These are phyloP conservation scores for Cylindrotheca fusiformis DNA, from an alignment of 108 stramenopile species.

Conservation along the genomic window DNA sequence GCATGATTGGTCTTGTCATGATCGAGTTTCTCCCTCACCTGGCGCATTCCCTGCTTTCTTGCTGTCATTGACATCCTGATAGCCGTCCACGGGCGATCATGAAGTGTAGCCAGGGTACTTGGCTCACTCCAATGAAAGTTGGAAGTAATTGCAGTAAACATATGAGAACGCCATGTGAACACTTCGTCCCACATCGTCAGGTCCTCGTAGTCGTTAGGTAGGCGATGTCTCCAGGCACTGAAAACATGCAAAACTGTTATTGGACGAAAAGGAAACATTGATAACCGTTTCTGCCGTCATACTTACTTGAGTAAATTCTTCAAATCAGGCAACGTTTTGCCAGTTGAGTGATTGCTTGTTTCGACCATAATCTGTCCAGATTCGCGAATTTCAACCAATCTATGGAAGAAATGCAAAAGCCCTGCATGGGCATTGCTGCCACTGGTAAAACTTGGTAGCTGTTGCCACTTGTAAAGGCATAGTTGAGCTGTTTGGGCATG, in stretches of 20 bases:
- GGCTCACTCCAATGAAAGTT: slow-evolving; percentile 86
- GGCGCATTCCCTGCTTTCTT: slow-evolving; percentile 82
- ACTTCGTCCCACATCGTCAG: slow-evolving; percentile 91
- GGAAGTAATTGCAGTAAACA: slow-evolving; percentile 75
- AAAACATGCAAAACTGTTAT: background rate
- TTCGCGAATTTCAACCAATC: slow-evolving; percentile 91
- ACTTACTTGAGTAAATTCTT: slow-evolving; percentile 79
- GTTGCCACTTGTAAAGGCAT: slow-evolving; percentile 73
- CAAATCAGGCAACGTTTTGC: slow-evolving; percentile 82
- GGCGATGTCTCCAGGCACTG: slow-evolving; percentile 89
- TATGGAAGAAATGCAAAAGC: slow-evolving; percentile 86
- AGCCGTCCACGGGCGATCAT: slow-evolving; percentile 92
- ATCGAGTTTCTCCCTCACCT: slow-evolving; percentile 28
- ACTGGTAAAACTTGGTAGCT: slow-evolving; percentile 53
- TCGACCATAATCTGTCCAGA: slow-evolving; percentile 94
- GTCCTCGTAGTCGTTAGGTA: slow-evolving; percentile 87
- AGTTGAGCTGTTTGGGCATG: slow-evolving; percentile 86
- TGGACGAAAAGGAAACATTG: background rate
- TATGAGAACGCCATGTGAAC: slow-evolving; percentile 83
- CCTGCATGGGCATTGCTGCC: slow-evolving; percentile 71
- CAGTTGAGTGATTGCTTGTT: slow-evolving; percentile 65
- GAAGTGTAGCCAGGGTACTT: slow-evolving; percentile 75
- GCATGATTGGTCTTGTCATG: background rate
- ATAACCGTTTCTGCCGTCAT: background rate
- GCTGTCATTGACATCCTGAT: slow-evolving; percentile 84